These are phyloP conservation scores for Pleurotus salmoneostramineus DNA, from an alignment of 768 basidiomycete genomes.

Conservation along the genomic window DNA sequence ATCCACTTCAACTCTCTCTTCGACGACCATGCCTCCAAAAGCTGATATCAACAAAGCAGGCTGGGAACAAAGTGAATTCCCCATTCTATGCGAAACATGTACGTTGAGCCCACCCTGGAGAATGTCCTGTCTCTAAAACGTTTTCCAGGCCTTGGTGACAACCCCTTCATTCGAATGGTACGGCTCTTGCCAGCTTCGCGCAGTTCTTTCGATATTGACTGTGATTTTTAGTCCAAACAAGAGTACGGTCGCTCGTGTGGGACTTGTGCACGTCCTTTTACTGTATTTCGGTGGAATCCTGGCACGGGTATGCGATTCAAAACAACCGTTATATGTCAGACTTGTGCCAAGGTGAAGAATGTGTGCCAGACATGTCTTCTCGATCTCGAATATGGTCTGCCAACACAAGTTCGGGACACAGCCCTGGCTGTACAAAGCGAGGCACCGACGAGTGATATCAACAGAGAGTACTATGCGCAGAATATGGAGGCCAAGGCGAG, in stretches of 20 bases:
- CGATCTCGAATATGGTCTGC: constrained; percentile 93
- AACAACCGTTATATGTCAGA: constrained; percentile 95
- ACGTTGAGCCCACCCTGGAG: constrained; percentile 19
- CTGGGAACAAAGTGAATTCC: constrained; percentile 92
- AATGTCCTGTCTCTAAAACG: background rate
- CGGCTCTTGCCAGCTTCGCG: constrained; percentile 15
- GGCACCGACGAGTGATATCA: constrained; percentile 96
- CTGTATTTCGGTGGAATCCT: constrained; percentile 98
- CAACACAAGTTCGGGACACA: constrained; percentile 96
- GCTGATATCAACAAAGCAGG: constrained; percentile 94
- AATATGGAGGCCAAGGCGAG: constrained; percentile 84
- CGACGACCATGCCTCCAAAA: constrained; percentile 60
- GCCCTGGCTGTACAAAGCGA: constrained; percentile 82
- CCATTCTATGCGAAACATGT: constrained; percentile 94
- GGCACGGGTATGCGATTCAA: constrained; percentile 92
- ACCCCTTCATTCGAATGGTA: constrained; percentile 95
- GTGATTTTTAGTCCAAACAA: constrained; percentile 78
- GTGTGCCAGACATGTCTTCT: constrained; percentile 97
- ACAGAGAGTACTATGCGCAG: constrained; percentile 92
- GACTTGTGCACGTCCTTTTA: constrained; percentile 94
- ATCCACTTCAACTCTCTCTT: background rate
- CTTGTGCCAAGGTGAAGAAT: constrained; percentile 94
- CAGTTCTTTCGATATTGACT: background rate
- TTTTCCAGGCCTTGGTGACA: constrained; percentile 71
- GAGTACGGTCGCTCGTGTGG: constrained; percentile 95